A percentile compares a stretch with the other conserved stretches of the same genome.
These are phyloP conservation scores for Clonostachys sp. DNA, from an alignment of 2,329 filamentous ascomycete species.

Conservation along the genomic window DNA sequence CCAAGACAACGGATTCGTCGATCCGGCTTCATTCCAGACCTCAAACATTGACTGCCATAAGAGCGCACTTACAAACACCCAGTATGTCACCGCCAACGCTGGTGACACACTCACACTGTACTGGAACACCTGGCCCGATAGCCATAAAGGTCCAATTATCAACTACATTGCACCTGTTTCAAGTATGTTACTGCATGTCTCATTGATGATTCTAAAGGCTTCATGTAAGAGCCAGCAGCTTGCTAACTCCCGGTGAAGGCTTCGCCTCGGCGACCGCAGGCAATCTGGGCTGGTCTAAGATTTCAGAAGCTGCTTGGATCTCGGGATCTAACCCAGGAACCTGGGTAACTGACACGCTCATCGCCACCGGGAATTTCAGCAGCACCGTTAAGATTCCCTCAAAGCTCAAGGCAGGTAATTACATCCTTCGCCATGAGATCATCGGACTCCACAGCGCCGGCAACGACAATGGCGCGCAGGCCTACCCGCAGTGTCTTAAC, in stretches of 20 bases:
- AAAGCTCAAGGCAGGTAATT: conserved; percentile 42
- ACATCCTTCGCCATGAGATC: conserved; percentile 51
- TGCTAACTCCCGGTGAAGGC: conserved; percentile 24
- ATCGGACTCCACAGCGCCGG: conserved; percentile 48
- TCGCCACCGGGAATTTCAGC: conserved; percentile 32
- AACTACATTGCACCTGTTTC: conserved; percentile 45
- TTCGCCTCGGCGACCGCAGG: conserved; percentile 46
- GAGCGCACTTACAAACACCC: conserved; percentile 19
- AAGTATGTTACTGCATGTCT: too few relatives aligned
- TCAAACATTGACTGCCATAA: conserved; percentile 30
- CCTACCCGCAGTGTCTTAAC: conserved; percentile 47
- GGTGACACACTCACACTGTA: conserved; percentile 19
- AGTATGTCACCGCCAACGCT: conserved; percentile 6
- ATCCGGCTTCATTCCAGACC: conserved; percentile 24
- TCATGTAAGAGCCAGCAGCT: too few relatives aligned
- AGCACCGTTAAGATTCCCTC: conserved; percentile 41
- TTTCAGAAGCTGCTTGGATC: conserved; percentile 46
- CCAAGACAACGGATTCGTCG: conserved; percentile 24
- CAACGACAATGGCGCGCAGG: conserved; percentile 32
- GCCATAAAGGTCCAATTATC: conserved; percentile 54
- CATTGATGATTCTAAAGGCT: too few relatives aligned
- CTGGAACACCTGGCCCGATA: conserved; percentile 59
- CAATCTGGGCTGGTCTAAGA: conserved; percentile 55
- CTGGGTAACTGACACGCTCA: conserved; percentile 52
- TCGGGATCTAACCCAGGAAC: conserved; percentile 34